phyloP scores from a whole-genome alignment of 768 basidiomycete genomes.

The Kwoniella sp. region DNA sequence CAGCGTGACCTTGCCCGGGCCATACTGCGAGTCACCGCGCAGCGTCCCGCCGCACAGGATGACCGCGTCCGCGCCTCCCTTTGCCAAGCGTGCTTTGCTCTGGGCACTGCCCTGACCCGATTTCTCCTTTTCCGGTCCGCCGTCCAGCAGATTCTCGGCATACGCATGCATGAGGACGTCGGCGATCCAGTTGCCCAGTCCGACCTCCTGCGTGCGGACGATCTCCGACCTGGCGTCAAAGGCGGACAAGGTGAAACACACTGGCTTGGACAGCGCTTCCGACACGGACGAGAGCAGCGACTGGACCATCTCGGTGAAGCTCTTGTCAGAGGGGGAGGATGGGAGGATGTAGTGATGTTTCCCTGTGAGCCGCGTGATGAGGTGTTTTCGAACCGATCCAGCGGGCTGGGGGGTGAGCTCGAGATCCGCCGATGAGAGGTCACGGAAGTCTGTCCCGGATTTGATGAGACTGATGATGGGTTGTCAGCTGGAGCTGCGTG shows the following conservation, averaged over 20 bases:
- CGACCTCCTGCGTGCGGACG: conserved; percentile 69
- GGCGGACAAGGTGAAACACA: conserved; percentile 64
- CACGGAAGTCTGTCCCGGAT: conserved; percentile 85
- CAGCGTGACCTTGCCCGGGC: conserved; percentile 72
- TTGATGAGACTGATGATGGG: conserved; percentile 55
- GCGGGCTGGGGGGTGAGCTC: conserved; percentile 60
- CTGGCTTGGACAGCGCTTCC: conserved; percentile 65
- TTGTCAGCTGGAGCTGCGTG: background rate
- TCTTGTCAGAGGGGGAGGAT: conserved; percentile 57
- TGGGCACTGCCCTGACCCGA: conserved; percentile 57
- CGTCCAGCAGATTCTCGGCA: conserved; percentile 45
- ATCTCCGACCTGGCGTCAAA: conserved; percentile 71
- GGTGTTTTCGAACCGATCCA: conserved; percentile 62
- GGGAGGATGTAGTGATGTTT: conserved; percentile 64
- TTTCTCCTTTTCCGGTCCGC: conserved; percentile 42
- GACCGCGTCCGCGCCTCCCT: conserved; percentile 69
- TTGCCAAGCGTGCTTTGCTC: conserved; percentile 37
- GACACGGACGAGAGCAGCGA: conserved; percentile 66
- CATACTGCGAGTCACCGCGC: conserved; percentile 78
- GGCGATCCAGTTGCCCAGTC: conserved; percentile 66
- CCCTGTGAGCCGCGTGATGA: conserved; percentile 60
- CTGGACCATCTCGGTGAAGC: conserved; percentile 60
- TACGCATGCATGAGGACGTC: conserved; percentile 76
- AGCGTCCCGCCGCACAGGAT: conserved; percentile 78
- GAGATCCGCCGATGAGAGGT: conserved; percentile 70